A percentile compares a stretch with the other conserved stretches of the same genome.
Conservation (phyloP, 176 grass and related monocot species). For the Oryza australiensis region DNA sequence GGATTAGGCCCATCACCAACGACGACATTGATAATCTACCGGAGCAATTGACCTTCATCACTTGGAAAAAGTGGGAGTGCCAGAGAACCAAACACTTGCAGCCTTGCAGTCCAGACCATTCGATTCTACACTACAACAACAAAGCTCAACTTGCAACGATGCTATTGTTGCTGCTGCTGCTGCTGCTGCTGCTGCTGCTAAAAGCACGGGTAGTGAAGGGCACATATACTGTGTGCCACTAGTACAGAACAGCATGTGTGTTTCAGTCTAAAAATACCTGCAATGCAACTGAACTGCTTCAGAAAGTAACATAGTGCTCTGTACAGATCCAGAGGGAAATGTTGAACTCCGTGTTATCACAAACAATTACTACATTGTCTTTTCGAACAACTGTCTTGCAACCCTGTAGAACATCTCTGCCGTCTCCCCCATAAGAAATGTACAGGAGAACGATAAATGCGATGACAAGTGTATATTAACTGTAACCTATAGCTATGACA, state of each 20-base stretch:
- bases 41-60: not conserved
- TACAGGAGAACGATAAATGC: constrained; percentile 17
- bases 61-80: not conserved
- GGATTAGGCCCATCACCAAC: not conserved
- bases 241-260: not conserved
- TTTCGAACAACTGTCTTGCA: not conserved
- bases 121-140: not conserved
- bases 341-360: not conserved
- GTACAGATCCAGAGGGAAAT: not conserved
- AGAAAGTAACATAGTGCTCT: not conserved
- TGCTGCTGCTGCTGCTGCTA: too few species aligned
- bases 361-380: constrained; percentile 25
- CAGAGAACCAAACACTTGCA: not conserved
- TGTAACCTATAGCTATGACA: constrained; percentile 26
- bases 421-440: not conserved
- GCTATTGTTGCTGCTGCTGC: too few species aligned
- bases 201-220: too few species aligned
- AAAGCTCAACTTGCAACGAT: too few species aligned
- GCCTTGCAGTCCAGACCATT: not conserved
- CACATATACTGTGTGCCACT: too few species aligned
- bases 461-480: not conserved
- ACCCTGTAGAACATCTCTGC: not conserved
- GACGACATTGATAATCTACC: not conserved
- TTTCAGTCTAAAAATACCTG: not conserved
- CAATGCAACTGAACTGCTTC: not conserved